Percentiles rank a stretch among this genome's conserved stretches.
Evolutionary conservation across 2,329 filamentous ascomycete genomes (phyloP).

Genomic region (Dichotomopilus funicola): DNA sequence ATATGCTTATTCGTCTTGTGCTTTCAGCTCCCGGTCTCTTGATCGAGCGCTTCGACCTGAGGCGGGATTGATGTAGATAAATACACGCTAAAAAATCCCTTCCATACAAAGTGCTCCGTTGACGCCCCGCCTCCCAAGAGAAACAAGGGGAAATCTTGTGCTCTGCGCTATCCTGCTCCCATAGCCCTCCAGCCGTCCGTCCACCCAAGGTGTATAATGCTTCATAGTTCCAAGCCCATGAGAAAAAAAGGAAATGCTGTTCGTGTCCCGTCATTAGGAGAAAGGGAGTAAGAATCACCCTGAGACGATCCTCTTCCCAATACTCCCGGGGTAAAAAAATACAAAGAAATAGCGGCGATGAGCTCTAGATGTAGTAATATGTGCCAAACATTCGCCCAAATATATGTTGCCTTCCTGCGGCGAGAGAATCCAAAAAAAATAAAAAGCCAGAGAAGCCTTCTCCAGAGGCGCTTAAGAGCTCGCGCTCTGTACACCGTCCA

Average conservation of each 20-base stretch:
- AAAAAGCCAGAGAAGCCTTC: neutral
- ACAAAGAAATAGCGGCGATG: neutral
- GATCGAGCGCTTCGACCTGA: constrained; percentile 13
- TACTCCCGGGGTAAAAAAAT: neutral
- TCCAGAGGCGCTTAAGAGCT: neutral
- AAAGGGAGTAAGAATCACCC: neutral
- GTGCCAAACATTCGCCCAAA: neutral
- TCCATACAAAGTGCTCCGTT: constrained; percentile 1
- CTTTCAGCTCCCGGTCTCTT: neutral
- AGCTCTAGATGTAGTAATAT: neutral
- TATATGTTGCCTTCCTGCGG: constrained; percentile 9
- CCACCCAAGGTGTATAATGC: constrained; percentile 3
- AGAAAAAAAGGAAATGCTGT: neutral
- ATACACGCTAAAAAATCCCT: neutral
- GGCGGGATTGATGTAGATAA: neutral
- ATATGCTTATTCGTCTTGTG: neutral
- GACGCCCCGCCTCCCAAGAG: neutral
- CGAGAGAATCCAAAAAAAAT: neutral
- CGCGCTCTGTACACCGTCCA: neutral
- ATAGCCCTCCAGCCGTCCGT: no score
- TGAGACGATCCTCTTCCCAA: no score
- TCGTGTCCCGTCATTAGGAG: neutral
- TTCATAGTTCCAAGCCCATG: neutral
- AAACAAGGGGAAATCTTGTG: neutral
- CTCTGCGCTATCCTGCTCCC: no score